Evolutionary conservation across 163 green algal genomes (phyloP), one percentile per base, ranked within the genome.

Genomic region (Botryococcus braunii): DNA sequence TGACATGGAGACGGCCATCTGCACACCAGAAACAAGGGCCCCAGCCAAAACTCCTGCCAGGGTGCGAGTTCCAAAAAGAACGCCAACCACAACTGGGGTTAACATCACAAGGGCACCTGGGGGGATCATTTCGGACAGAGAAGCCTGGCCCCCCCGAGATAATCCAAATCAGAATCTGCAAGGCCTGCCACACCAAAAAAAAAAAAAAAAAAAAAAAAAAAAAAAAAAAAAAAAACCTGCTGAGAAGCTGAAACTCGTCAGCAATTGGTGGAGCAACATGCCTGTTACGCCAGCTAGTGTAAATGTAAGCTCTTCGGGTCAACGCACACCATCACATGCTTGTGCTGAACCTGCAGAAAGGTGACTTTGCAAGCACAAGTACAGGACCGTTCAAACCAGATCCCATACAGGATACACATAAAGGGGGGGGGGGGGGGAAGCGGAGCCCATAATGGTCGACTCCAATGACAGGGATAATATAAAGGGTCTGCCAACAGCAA

Each of bases 1-100:
- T 85, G 86, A 95, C 85, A 97, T 96, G 71, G 87, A 96, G 35
- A 99, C 88, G 31, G 95, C 95, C 80, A 99, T 93, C 89, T 98
- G 94, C 69, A 99, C 93, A 55, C 92, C 92, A 40, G 84, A 95
- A 31, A 98, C 92, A 36, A 99, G 86, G 2, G 84, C 82, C 68
- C 95, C 95, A 2, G 88, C 87, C 62, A 99, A 84, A 66, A 98
- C 68, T 61, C 95, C 95, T 27, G 93, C 91, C 71, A 99, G 85
- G 31, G 83, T 83, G 62, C 84, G 83, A n/a, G 78, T 86, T 59
- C 87, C 88, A 65, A 80, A 80, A 47, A 83, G 70, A 29, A 76
- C 65, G 35, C 72, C 72, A 40, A 92, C 81, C 17, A 97, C 74
- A 34, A 99, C 76, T 62, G 95, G 95, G 13, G 86, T 95, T 37